A percentile compares a stretch with the other conserved stretches of the same genome.
phyloP scores from a whole-genome alignment of 768 basidiomycete genomes.

The Rhizopogon rudus region DNA sequence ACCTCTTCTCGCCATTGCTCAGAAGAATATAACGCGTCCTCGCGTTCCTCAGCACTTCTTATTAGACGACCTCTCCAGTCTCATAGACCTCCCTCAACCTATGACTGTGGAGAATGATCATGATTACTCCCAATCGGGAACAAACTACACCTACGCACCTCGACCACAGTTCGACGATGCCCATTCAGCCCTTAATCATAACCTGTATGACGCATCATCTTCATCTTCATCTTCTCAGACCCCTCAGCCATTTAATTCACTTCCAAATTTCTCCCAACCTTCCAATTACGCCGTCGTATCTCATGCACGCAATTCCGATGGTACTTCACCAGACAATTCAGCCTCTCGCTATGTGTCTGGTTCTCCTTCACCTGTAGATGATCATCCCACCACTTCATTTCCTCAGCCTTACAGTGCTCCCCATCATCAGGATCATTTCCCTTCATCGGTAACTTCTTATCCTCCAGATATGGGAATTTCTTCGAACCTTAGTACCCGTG shows the following conservation, averaged over 20 bases:
- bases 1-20: constrained; percentile 14
- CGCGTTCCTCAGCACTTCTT: constrained; percentile 9
- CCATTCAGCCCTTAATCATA: constrained; percentile 22
- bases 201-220: constrained; percentile 26
- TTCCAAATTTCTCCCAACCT: constrained; percentile 11
- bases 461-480: constrained; percentile 33
- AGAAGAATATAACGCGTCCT: constrained; percentile 6
- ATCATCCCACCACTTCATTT: constrained; percentile 33
- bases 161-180: constrained; percentile 26
- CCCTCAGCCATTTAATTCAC: constrained; percentile 10
- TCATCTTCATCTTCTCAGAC: constrained; percentile 8
- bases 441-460: constrained; percentile 36
- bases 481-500: constrained; percentile 31
- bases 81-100: constrained; percentile 21
- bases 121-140: constrained; percentile 27
- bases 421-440: constrained; percentile 40
- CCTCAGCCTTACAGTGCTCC: constrained; percentile 38
- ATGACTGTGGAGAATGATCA: constrained; percentile 33
- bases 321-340: constrained; percentile 4
- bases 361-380: constrained; percentile 42
- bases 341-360: constrained; percentile 26
- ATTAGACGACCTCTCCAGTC: constrained; percentile 21
- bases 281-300: constrained; percentile 15
- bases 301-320: constrained; percentile 12
- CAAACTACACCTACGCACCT: constrained; percentile 28